Conservation (phyloP, 257 asterid genomes). For the Avicennia marina region DNA sequence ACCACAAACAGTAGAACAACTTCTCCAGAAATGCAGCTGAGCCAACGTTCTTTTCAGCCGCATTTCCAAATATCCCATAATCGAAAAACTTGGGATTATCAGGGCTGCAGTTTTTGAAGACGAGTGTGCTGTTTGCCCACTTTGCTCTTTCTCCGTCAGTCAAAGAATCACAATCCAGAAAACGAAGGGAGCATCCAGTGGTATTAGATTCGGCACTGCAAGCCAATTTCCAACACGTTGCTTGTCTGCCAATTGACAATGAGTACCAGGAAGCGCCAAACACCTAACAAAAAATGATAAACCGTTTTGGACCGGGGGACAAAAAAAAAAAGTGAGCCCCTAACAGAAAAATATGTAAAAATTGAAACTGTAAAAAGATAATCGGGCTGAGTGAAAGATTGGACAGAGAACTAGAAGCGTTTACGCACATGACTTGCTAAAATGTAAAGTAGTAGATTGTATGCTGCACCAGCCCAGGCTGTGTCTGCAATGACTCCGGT, state of each 20-base stretch:
- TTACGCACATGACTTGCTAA: constrained; percentile 77
- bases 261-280: constrained; percentile 87
- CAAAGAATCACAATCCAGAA: constrained; percentile 67
- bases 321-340: not conserved
- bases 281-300: constrained; percentile 54
- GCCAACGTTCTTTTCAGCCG: constrained; percentile 58
- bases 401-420: not conserved
- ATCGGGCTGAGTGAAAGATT: not conserved
- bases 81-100: constrained; percentile 44
- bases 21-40: constrained; percentile 61
- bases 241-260: constrained; percentile 64
- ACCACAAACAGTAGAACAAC: constrained; percentile 89
- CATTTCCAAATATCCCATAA: constrained; percentile 64
- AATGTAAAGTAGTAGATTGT: constrained; percentile 74
- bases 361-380: not conserved
- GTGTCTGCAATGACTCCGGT: constrained; percentile 87
- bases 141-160: constrained; percentile 30
- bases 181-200: constrained; percentile 45
- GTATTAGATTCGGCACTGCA: constrained; percentile 43
- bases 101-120: constrained; percentile 62
- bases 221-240: constrained; percentile 74
- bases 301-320: no score
- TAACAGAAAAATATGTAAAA: no score
- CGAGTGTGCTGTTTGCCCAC: constrained; percentile 54
- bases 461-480: constrained; percentile 93